These are phyloP conservation scores for Globisporangium apiculatum DNA, from an alignment of 352 stramenopile genomes.

Conservation along the genomic window DNA sequence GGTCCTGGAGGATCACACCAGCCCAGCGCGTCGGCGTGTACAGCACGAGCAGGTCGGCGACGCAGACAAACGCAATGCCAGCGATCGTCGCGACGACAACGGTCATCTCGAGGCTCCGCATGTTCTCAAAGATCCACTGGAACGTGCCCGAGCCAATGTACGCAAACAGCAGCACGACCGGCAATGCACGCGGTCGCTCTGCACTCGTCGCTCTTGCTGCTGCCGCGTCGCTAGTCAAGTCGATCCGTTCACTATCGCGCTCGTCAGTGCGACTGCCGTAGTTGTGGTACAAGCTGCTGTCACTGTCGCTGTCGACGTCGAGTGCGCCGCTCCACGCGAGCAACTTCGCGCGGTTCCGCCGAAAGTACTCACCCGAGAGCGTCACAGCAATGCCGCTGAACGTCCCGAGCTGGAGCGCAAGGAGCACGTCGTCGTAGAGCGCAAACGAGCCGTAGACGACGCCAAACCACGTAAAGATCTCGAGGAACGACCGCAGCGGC, in stretches of 20 bases:
- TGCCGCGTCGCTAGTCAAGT: not conserved
- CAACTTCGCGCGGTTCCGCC: constrained; percentile 47
- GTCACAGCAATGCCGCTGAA: constrained; percentile 80
- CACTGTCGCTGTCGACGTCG: not conserved
- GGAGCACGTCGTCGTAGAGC: constrained; percentile 73
- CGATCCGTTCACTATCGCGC: too few species aligned
- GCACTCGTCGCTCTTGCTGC: constrained; percentile 1
- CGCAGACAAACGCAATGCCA: constrained; percentile 78
- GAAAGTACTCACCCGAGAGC: constrained; percentile 71
- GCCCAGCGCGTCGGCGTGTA: constrained; percentile 60
- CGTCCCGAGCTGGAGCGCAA: constrained; percentile 74
- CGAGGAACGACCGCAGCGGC: constrained; percentile 72
- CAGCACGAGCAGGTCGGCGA: constrained; percentile 56
- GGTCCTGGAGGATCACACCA: constrained; percentile 79
- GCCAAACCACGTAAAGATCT: constrained; percentile 77
- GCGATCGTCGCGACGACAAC: constrained; percentile 68
- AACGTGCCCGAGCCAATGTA: constrained; percentile 84
- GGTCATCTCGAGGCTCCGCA: constrained; percentile 77
- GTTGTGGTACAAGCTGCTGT: too few species aligned
- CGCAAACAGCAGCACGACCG: constrained; percentile 71
- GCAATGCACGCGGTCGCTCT: constrained; percentile 23
- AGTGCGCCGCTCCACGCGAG: constrained; percentile 33
- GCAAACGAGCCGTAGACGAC: constrained; percentile 75
- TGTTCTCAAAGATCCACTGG: constrained; percentile 87
- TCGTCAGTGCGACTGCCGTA: too few species aligned